Evolutionary conservation across 768 basidiomycete species (phyloP), one percentile per base, ranked within the genome.

Genomic region (Russula sp.): DNA sequence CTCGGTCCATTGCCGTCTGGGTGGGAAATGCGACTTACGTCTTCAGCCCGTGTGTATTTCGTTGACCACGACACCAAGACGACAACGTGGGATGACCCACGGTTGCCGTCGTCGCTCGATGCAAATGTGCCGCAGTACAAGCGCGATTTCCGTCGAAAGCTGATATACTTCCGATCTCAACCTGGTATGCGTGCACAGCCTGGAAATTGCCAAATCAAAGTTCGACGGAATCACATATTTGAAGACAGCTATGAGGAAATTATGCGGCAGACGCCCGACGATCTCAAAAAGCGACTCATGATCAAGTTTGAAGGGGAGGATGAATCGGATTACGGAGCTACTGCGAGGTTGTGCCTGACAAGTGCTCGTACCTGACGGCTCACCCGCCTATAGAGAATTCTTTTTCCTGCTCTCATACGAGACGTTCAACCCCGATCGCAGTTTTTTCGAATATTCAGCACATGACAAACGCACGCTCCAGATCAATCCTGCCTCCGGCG

Each of bases 341-440:
- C 98, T 62, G 97, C 95, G 46, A 88, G 96, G 93, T 94, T 70
- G 84, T 76, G 44, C 44, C 22, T 26, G 48, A 8, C 53, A 6
- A 48, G 36, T 32, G 34, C 20, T 36, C 49, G 18, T 51, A 1
- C 10, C 36, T 42, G 62, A 72, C 51, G 36, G 50, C 66, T 26
- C 42, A 48, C 64, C n/a, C 40, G 3, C 56, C 26, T 64, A 50
- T 76, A 96, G 95, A 80, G 97, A 99, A 79, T 99, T 98, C 82
- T 99, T 99, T 84, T 98, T 98, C 90, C 79, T 99, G 64, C 83
- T 99, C 54, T 98, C 96, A 38, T 97, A 99, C 75, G 97, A 98
- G 77, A 98, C 98, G 97, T 98, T 99, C 82, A 97, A 98, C 76
- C 97, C 97, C 26, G 98, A 98, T 83, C 98, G 98, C 78, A 98